These are phyloP conservation scores for Aethionema arabicum DNA, from an alignment of 345 rosid genomes.

Conservation along the genomic window DNA sequence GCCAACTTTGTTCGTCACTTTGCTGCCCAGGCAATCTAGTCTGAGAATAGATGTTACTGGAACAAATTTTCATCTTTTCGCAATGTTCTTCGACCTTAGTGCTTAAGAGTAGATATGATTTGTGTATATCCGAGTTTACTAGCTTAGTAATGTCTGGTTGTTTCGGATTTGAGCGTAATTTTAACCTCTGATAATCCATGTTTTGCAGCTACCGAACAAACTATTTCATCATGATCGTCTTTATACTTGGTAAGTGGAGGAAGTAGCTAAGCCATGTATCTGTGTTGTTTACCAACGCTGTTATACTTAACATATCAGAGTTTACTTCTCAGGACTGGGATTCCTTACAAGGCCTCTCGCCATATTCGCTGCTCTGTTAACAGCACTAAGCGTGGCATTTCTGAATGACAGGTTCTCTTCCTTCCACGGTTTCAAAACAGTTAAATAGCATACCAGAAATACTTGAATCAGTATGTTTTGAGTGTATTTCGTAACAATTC, in stretches of 20 bases:
- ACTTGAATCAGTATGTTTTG: background rate
- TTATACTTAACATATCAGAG: background rate
- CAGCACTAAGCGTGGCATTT: slow-evolving; percentile 69
- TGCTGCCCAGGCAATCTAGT: too few species aligned
- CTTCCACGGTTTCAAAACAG: background rate
- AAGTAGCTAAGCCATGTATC: background rate
- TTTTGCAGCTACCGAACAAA: slow-evolving; percentile 90
- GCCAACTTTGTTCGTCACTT: background rate
- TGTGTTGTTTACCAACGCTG: slow-evolving; percentile 10
- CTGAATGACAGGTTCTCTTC: slow-evolving; percentile 76
- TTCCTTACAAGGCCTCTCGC: slow-evolving; percentile 86
- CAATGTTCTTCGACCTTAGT: background rate
- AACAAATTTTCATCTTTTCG: too few species aligned
- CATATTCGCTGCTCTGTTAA: slow-evolving; percentile 67
- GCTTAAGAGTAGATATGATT: background rate
- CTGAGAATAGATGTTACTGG: background rate
- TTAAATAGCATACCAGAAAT: background rate
- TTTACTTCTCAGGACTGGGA: slow-evolving; percentile 57
- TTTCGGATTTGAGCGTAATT: background rate
- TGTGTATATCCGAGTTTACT: background rate
- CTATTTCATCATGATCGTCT: slow-evolving; percentile 82
- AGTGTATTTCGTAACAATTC: background rate
- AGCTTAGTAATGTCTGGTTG: background rate
- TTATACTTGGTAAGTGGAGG: slow-evolving; percentile 67
- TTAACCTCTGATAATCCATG: slow-evolving; percentile 14